phyloP scores from a whole-genome alignment of 768 basidiomycete genomes.

The Suillus alpinus region DNA sequence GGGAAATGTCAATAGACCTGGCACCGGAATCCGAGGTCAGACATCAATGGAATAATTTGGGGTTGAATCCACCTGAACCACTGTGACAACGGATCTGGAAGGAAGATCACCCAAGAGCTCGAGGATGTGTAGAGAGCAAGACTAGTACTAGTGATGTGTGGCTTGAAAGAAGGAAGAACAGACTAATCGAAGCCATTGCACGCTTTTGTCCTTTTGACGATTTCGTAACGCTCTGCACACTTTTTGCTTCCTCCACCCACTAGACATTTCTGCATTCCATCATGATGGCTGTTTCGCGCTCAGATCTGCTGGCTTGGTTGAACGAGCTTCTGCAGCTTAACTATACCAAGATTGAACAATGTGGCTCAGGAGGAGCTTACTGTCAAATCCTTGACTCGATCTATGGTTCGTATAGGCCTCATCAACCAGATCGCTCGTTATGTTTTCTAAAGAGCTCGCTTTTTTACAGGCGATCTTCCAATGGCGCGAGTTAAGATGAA shows the following conservation, averaged over 20 bases:
- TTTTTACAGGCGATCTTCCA: conserved; percentile 73
- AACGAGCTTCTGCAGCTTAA: conserved; percentile 90
- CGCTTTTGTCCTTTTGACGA: conserved; percentile 8
- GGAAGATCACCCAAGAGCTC: neutral
- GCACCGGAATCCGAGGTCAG: neutral
- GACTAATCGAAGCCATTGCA: neutral
- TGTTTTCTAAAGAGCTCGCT: conserved; percentile 8
- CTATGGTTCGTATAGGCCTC: conserved; percentile 58
- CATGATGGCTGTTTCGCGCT: conserved; percentile 70
- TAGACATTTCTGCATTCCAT: neutral
- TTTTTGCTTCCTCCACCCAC: conserved; percentile 6
- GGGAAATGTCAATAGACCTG: neutral
- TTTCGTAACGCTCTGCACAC: conserved; percentile 8
- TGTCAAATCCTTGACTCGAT: conserved; percentile 95
- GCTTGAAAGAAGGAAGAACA: neutral
- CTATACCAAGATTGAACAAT: conserved; percentile 92
- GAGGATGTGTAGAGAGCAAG: neutral
- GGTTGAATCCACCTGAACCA: neutral
- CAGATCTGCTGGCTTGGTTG: conserved; percentile 89
- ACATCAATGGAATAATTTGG: neutral
- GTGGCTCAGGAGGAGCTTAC: conserved; percentile 88
- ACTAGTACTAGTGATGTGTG: neutral
- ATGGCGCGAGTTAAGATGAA: conserved; percentile 94
- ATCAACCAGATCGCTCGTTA: conserved; percentile 16
- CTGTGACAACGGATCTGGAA: neutral